Percentiles rank a stretch among this genome's conserved stretches.
Conservation (phyloP, 1,284 basidiomycete species). For the Ceratobasidium sp. region DNA sequence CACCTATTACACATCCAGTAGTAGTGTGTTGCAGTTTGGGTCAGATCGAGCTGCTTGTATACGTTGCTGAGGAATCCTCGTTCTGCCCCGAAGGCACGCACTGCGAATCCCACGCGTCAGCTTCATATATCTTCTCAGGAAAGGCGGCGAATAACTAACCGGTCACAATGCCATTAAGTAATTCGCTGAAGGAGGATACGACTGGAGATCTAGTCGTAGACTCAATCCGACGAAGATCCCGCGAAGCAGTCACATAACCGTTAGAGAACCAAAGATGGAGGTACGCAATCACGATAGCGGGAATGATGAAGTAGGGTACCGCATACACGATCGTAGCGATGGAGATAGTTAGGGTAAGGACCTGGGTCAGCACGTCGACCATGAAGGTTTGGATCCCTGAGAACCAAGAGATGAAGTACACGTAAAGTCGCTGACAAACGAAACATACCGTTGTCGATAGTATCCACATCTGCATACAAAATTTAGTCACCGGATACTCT, state of each 20-base stretch:
- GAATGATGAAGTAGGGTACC: conserved; percentile 8
- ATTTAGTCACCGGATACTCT: too few species aligned
- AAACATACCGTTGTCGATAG: conserved; percentile 17
- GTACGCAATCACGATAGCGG: conserved; percentile 6
- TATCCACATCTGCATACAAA: conserved; percentile 27
- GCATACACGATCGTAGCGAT: conserved; percentile 12
- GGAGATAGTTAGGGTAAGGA: not conserved
- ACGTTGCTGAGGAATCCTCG: not conserved
- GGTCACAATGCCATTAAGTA: conserved; percentile 6
- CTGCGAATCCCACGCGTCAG: too few species aligned
- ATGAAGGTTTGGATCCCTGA: conserved; percentile 17
- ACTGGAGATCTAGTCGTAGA: not conserved
- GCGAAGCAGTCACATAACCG: conserved; percentile 7
- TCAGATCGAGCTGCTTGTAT: conserved; percentile 31
- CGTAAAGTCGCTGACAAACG: not conserved
- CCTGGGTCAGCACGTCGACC: not conserved
- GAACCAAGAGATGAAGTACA: too few species aligned
- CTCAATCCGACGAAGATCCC: conserved; percentile 18
- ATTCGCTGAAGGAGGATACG: conserved; percentile 8
- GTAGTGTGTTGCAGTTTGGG: conserved; percentile 30
- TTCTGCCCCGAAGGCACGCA: conserved; percentile 7
- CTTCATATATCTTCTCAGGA: not conserved
- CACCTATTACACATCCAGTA: conserved; percentile 15
- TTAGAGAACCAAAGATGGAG: conserved; percentile 9
- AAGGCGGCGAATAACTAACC: not conserved